phyloP scores from a whole-genome alignment of 2,329 filamentous ascomycete species.

The Chaetomiaceae sp. region DNA sequence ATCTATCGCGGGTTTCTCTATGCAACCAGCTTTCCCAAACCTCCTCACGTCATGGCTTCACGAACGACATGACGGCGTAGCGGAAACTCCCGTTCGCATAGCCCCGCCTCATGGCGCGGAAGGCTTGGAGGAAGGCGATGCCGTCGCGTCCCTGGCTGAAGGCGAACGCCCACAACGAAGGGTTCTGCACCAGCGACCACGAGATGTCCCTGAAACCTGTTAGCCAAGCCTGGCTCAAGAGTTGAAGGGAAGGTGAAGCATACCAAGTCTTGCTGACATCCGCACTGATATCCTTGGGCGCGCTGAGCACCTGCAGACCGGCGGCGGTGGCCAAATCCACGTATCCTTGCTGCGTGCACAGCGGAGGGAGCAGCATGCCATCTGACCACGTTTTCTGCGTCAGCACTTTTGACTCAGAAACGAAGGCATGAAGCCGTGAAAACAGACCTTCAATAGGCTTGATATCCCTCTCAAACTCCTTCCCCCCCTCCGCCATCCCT shows the following conservation, averaged over 20 bases:
- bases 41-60: slow-evolving; percentile 32
- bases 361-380: slow-evolving; percentile 54
- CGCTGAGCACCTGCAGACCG: slow-evolving; percentile 39
- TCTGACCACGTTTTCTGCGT: too few relatives aligned
- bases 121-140: slow-evolving; percentile 54
- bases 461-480: slow-evolving; percentile 44
- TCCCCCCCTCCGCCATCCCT: slow-evolving; percentile 33
- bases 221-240: background rate
- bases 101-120: slow-evolving; percentile 54
- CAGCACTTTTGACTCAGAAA: too few relatives aligned
- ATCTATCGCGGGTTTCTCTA: background rate
- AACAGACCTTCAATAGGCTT: slow-evolving; percentile 50
- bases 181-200: slow-evolving; percentile 53
- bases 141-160: slow-evolving; percentile 54
- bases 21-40: background rate
- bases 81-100: slow-evolving; percentile 53
- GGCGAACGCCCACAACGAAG: slow-evolving; percentile 55
- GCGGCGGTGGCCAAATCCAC: slow-evolving; percentile 43
- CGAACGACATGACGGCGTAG: slow-evolving; percentile 53
- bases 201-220: slow-evolving; percentile 52
- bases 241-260: slow-evolving; percentile 19
- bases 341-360: slow-evolving; percentile 49
- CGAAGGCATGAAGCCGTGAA: background rate
- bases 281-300: slow-evolving; percentile 50
- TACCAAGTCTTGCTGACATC: slow-evolving; percentile 56